These are phyloP conservation scores for Suillus americanus DNA, from an alignment of 768 basidiomycete genomes.

Conservation along the genomic window DNA sequence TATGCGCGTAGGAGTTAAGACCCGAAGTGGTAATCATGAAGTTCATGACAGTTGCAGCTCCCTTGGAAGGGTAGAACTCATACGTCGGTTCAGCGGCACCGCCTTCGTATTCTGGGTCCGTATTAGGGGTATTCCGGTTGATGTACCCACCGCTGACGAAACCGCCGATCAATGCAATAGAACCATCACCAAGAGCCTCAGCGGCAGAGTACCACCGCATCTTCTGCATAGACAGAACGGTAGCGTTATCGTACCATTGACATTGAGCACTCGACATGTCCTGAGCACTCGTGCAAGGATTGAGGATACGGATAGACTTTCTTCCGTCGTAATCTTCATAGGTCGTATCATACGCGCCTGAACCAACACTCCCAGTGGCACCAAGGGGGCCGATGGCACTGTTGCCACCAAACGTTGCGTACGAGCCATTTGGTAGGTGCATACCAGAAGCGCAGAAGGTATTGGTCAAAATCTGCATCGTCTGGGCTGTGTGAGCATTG, in stretches of 20 bases:
- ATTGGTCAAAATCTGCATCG: constrained; percentile 76
- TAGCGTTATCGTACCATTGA: constrained; percentile 71
- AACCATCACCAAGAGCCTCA: constrained; percentile 75
- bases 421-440: constrained; percentile 81
- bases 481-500: constrained; percentile 49
- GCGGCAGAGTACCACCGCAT: constrained; percentile 79
- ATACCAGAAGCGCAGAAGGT: constrained; percentile 81
- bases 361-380: constrained; percentile 45
- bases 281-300: constrained; percentile 60
- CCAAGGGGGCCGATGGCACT: constrained; percentile 70
- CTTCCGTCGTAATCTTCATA: constrained; percentile 84
- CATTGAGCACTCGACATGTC: constrained; percentile 52
- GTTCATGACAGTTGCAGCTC: constrained; percentile 51
- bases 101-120: constrained; percentile 60
- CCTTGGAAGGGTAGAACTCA: constrained; percentile 76
- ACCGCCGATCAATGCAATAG: constrained; percentile 77
- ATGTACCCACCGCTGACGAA: constrained; percentile 78
- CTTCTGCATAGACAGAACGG: constrained; percentile 62
- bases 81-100: constrained; percentile 79
- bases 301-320: constrained; percentile 76
- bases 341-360: constrained; percentile 57
- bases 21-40: constrained; percentile 76
- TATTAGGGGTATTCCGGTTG: constrained; percentile 72
- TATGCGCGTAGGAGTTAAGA: constrained; percentile 74
- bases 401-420: constrained; percentile 75